Percentiles rank a stretch among this genome's conserved stretches.
phyloP scores from a whole-genome alignment of 75 land plant genomes.

The Cupressus sempervirens region DNA sequence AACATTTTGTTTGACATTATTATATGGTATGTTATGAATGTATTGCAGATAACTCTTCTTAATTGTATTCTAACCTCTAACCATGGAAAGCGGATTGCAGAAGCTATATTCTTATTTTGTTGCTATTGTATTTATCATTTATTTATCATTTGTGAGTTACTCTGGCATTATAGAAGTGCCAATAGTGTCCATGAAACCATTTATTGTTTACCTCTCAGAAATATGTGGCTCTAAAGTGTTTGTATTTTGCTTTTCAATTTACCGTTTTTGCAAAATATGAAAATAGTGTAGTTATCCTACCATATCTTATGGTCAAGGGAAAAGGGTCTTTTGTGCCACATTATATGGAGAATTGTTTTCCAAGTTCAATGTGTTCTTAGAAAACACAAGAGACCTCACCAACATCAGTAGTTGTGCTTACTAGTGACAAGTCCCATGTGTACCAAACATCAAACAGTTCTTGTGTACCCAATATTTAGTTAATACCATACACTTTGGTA shows the following conservation, averaged over 20 bases:
- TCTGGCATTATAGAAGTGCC: background rate
- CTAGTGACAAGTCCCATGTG: too few species aligned
- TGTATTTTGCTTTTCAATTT: slow-evolving; percentile 2
- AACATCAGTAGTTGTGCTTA: too few species aligned
- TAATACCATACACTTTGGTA: too few species aligned
- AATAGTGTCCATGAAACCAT: background rate
- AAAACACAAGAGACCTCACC: too few species aligned
- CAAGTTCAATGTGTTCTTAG: background rate
- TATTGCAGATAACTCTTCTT: slow-evolving; percentile 81
- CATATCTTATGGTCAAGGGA: background rate
- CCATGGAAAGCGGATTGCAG: slow-evolving; percentile 95
- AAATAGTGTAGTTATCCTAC: background rate
- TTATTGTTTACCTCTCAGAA: background rate
- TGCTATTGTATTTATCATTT: background rate
- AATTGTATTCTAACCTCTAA: slow-evolving; percentile 93
- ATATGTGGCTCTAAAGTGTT: background rate
- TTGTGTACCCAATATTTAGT: too few species aligned
- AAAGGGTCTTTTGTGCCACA: background rate
- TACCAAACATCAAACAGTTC: too few species aligned
- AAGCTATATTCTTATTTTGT: background rate
- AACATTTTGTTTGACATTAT: background rate
- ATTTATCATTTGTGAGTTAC: background rate
- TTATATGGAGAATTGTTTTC: background rate
- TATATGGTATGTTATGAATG: background rate
- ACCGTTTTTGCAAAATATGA: background rate